These are phyloP conservation scores for Perkinsus marinus DNA, from an alignment of 169 alveolate species.

Conservation along the genomic window DNA sequence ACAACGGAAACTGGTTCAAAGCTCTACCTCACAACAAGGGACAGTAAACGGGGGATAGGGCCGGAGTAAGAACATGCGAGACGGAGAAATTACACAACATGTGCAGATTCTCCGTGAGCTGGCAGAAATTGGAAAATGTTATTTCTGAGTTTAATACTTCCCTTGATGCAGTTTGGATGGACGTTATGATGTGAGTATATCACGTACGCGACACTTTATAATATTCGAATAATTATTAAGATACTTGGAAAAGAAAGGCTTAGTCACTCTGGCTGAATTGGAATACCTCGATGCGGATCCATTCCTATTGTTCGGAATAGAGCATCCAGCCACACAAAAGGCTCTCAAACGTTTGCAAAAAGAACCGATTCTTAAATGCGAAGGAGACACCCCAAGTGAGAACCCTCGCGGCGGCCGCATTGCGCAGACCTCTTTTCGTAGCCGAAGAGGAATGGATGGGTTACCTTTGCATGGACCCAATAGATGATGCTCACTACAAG, in stretches of 20 bases:
- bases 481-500: background rate
- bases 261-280: background rate
- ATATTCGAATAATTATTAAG: background rate
- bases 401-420: background rate
- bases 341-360: background rate
- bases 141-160: background rate
- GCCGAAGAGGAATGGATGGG: background rate
- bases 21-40: background rate
- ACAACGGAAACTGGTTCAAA: background rate
- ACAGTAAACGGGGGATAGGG: background rate
- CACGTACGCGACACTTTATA: background rate
- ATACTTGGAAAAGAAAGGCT: background rate
- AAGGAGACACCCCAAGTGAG: background rate
- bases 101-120: background rate
- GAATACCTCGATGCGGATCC: constrained; percentile 2
- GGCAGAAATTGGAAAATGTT: background rate
- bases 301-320: background rate
- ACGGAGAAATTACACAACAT: background rate
- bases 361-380: background rate
- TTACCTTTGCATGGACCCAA: background rate
- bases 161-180: background rate
- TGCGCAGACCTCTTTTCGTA: background rate
- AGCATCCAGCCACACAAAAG: background rate
- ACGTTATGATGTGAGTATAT: background rate
- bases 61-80: background rate